A percentile compares a stretch with the other conserved stretches of the same genome.
Conservation (phyloP, 2,329 filamentous ascomycete species). For the Teratosphaeriaceae sp. region DNA sequence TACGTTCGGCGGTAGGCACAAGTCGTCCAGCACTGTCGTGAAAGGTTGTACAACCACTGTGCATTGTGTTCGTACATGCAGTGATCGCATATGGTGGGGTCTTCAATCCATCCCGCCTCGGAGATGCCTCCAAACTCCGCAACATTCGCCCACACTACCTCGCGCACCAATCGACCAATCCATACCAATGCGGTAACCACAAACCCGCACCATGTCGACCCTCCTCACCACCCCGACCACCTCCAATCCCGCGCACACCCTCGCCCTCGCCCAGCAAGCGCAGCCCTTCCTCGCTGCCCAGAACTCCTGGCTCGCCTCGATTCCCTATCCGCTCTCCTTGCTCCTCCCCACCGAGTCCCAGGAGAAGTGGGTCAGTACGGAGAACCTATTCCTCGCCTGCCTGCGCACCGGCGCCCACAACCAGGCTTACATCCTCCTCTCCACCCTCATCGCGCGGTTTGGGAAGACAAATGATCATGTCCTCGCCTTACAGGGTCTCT, state of each 20-base stretch:
- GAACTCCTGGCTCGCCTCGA: conserved; percentile 22
- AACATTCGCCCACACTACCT: neutral
- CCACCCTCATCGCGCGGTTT: conserved; percentile 72
- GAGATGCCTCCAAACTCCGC: neutral
- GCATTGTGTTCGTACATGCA: no score
- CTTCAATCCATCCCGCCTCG: neutral
- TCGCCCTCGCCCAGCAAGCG: conserved; percentile 44
- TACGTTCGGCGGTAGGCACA: no score
- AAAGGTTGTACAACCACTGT: no score
- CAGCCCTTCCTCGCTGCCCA: conserved; percentile 32
- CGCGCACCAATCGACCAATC: neutral
- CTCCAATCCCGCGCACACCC: conserved; percentile 33
- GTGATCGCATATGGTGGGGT: no score
- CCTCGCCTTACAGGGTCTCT: conserved; percentile 73
- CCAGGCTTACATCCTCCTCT: conserved; percentile 67
- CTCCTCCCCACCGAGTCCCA: conserved; percentile 57
- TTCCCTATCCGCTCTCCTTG: conserved; percentile 47
- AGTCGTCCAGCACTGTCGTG: no score
- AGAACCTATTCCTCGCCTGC: conserved; percentile 79
- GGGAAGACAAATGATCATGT: conserved; percentile 78
- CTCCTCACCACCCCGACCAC: conserved; percentile 31
- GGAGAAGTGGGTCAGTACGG: conserved; percentile 77
- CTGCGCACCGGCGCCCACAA: conserved; percentile 77
- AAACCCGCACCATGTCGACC: neutral
- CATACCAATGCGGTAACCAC: neutral